A percentile compares a stretch with the other conserved stretches of the same genome.
phyloP scores from a whole-genome alignment of 192 early-diverging fungal species.

The Gonapodya prolifera region DNA sequence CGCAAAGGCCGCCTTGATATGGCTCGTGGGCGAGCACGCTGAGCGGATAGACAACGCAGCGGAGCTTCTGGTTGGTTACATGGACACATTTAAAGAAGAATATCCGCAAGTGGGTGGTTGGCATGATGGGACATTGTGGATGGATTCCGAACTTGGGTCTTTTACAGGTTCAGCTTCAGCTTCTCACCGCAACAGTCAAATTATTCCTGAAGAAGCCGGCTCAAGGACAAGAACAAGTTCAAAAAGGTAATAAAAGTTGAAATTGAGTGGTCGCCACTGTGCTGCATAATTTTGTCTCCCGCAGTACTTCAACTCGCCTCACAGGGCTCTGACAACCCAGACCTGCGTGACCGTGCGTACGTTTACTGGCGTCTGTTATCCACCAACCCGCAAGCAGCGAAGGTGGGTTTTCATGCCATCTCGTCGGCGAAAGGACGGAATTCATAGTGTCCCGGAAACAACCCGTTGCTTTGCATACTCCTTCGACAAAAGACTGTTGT shows the following conservation, averaged over 20 bases:
- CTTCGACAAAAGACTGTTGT: slow-evolving; percentile 49
- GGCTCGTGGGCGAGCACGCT: slow-evolving; percentile 96
- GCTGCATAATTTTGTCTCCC: too few relatives aligned
- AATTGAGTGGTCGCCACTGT: too few relatives aligned
- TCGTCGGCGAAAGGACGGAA: too few relatives aligned
- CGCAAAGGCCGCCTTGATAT: slow-evolving; percentile 79
- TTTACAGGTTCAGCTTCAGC: slow-evolving; percentile 71
- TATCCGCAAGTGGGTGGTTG: slow-evolving; percentile 35
- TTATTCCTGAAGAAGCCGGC: slow-evolving; percentile 85
- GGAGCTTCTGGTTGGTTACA: slow-evolving; percentile 60
- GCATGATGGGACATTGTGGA: slow-evolving; percentile 6
- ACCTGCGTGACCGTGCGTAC: slow-evolving; percentile 91
- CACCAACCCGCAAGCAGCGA: slow-evolving; percentile 84
- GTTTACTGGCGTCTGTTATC: slow-evolving; percentile 96
- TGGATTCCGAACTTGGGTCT: slow-evolving; percentile 1
- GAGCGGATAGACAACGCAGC: slow-evolving; percentile 73
- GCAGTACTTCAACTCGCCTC: slow-evolving; percentile 79
- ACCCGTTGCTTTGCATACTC: slow-evolving; percentile 8
- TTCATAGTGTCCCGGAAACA: too few relatives aligned
- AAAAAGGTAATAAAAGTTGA: too few relatives aligned
- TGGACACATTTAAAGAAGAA: slow-evolving; percentile 84
- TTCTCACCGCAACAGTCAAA: slow-evolving; percentile 85
- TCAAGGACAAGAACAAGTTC: slow-evolving; percentile 73
- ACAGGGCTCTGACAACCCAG: slow-evolving; percentile 80
- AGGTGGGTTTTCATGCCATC: slow-evolving; percentile 28